Evolutionary conservation across 179 eudicot species (phyloP), one percentile per base, ranked within the genome.

Genomic region (Gypsophila paniculata): DNA sequence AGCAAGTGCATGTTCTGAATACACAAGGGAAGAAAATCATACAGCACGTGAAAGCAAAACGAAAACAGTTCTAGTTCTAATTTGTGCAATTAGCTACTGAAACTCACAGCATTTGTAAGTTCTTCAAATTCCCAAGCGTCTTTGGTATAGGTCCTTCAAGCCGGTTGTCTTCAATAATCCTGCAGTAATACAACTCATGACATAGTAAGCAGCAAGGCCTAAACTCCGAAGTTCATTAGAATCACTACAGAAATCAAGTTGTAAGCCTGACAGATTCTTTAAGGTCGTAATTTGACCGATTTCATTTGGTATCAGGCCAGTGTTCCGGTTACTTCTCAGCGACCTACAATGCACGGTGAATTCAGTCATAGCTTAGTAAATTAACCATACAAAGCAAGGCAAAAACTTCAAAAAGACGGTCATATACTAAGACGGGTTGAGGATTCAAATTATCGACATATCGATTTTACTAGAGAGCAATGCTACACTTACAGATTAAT

Each of bases 231-330:
- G n/a, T n/a, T n/a, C n/a, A n/a, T n/a, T n/a, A n/a, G n/a, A n/a
- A n/a, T n/a, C n/a, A n/a, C n/a, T n/a, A n/a, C n/a, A 54, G 61
- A 32, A 4, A 18, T 11, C 19, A 29, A n/a, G n/a, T n/a, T 10
- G 46, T 17, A 61, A 63, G 46, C 65, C 96, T 88, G 80, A 93
- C 98, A 91, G n/a, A 75, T 14, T 79, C 64, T 71, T 84, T 72
- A 49, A 93, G 89, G 91, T 89, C 34, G 81, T 3, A 67, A 93
- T 86, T 65, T 84, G 70, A 54, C 91, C 97, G 4, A 93, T 69
- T 82, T 89, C 90, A 39, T 78, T 61, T 0, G 98, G 94, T 60
- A 93, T 85, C 15, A 82, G 64, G 75, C 97, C 98, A 44, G 78
- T 83, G 39, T 75, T 57, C 53, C 82, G 82, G 51, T 91, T 91